These are phyloP conservation scores for Penicillium frequentans DNA, from an alignment of 2,329 filamentous ascomycete genomes.

Conservation along the genomic window DNA sequence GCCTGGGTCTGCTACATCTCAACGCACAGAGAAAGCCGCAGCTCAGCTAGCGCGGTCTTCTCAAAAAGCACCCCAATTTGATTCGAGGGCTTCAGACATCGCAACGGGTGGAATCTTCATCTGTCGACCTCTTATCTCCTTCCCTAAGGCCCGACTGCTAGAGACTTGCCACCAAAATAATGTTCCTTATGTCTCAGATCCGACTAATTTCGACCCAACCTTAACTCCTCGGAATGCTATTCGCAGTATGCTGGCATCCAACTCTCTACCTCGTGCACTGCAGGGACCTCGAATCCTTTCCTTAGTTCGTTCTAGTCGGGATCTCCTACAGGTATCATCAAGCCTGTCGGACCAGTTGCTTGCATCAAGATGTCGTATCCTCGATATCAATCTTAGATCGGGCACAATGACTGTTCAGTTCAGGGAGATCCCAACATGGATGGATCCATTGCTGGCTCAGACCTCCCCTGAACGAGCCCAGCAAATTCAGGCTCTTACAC, in stretches of 20 bases:
- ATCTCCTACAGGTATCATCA: slow-evolving; percentile 47
- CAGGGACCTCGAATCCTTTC: slow-evolving; percentile 63
- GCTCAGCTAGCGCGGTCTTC: neutral
- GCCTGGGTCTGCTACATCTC: neutral
- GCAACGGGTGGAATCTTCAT: slow-evolving; percentile 38
- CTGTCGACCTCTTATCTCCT: slow-evolving; percentile 39
- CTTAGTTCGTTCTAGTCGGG: slow-evolving; percentile 56
- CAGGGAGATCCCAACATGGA: slow-evolving; percentile 12
- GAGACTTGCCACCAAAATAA: slow-evolving; percentile 66
- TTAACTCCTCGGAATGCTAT: slow-evolving; percentile 81
- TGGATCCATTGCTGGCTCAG: slow-evolving; percentile 11
- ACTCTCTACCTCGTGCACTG: slow-evolving; percentile 68
- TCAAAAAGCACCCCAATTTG: neutral
- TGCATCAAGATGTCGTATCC: slow-evolving; percentile 25
- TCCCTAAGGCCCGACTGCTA: slow-evolving; percentile 67
- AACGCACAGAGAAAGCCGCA: neutral
- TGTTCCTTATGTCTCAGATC: slow-evolving; percentile 78
- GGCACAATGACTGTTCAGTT: slow-evolving; percentile 37
- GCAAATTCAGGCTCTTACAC: slow-evolving; percentile 43
- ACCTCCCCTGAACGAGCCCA: slow-evolving; percentile 8
- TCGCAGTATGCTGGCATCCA: slow-evolving; percentile 61
- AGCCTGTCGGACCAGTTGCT: slow-evolving; percentile 58
- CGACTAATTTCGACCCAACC: slow-evolving; percentile 75
- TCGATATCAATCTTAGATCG: slow-evolving; percentile 32
- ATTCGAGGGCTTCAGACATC: slow-evolving; percentile 11